These are phyloP conservation scores for Apophysomyces variabilis DNA, from an alignment of 371 early-diverging fungal species.

Conservation along the genomic window DNA sequence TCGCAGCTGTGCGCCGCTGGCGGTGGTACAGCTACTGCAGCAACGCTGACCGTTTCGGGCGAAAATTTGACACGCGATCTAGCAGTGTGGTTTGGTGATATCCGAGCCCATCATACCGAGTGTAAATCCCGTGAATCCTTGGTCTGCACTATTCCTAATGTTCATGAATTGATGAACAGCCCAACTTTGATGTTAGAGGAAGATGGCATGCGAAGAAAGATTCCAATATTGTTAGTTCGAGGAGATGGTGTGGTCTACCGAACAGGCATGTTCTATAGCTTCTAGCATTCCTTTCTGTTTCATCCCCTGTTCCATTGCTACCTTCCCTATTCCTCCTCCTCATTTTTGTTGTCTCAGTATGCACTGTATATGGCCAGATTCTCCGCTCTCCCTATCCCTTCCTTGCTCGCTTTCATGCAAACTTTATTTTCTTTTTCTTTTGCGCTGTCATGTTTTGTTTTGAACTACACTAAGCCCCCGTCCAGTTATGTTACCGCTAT, in stretches of 20 bases:
- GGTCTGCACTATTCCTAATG: constrained; percentile 50
- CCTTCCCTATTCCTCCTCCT: constrained; percentile 11
- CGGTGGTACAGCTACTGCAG: not conserved
- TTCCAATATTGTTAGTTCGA: constrained; percentile 67
- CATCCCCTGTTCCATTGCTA: constrained; percentile 22
- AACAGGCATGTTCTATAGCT: constrained; percentile 52
- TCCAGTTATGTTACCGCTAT: constrained; percentile 4
- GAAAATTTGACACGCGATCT: constrained; percentile 69
- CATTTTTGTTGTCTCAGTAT: not conserved
- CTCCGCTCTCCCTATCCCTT: not conserved
- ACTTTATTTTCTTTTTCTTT: constrained; percentile 1
- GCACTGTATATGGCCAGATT: not conserved
- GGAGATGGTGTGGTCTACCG: constrained; percentile 71
- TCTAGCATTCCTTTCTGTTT: constrained; percentile 23
- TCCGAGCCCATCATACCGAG: constrained; percentile 57
- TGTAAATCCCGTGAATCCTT: constrained; percentile 54
- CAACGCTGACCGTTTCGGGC: constrained; percentile 55
- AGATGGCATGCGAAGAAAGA: constrained; percentile 32
- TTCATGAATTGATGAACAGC: constrained; percentile 27
- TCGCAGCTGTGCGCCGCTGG: constrained; percentile 9
- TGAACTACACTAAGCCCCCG: not conserved
- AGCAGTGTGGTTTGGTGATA: constrained; percentile 74
- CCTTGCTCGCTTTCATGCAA: not conserved
- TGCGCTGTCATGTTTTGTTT: constrained; percentile 6
- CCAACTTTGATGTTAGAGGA: constrained; percentile 28